phyloP scores from a whole-genome alignment of 257 asterid genomes.

The Fraxinus excelsior region DNA sequence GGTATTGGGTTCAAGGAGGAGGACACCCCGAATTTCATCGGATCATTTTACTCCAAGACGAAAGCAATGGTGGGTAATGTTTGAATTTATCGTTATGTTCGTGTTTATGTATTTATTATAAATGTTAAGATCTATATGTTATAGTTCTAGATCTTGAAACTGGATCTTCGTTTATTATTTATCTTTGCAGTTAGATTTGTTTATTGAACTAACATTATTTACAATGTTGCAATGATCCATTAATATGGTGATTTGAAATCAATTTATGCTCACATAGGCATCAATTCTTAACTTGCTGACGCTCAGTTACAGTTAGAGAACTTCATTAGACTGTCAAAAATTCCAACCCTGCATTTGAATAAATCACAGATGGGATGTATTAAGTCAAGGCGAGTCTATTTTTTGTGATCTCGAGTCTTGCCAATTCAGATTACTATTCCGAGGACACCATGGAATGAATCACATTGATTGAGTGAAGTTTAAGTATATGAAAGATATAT shows the following conservation, averaged over 20 bases:
- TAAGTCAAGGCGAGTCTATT: not conserved
- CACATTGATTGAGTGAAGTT: not conserved
- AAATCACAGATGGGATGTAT: not conserved
- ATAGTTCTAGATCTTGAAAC: not conserved
- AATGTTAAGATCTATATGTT: not conserved
- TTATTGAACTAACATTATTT: not conserved
- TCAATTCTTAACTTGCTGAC: not conserved
- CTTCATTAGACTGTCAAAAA: too few species aligned
- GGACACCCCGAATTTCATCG: slow-evolving; percentile 76
- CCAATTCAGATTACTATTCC: not conserved
- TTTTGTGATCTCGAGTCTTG: not conserved
- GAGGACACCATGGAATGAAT: not conserved
- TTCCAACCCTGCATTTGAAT: not conserved
- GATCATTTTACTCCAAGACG: slow-evolving; percentile 90
- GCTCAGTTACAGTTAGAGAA: not conserved
- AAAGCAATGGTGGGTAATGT: slow-evolving; percentile 69
- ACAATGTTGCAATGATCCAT: not conserved
- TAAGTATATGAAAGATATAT: not conserved
- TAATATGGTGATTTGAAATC: not conserved
- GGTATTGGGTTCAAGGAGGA: slow-evolving; percentile 88
- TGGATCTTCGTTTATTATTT: slow-evolving; percentile 18
- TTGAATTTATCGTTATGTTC: not conserved
- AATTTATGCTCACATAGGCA: not conserved
- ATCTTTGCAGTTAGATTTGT: not conserved
- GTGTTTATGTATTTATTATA: not conserved